A percentile compares a stretch with the other conserved stretches of the same genome.
Conservation (phyloP, 1,139 yeast species). For the Entelexis sorbosivorans region DNA sequence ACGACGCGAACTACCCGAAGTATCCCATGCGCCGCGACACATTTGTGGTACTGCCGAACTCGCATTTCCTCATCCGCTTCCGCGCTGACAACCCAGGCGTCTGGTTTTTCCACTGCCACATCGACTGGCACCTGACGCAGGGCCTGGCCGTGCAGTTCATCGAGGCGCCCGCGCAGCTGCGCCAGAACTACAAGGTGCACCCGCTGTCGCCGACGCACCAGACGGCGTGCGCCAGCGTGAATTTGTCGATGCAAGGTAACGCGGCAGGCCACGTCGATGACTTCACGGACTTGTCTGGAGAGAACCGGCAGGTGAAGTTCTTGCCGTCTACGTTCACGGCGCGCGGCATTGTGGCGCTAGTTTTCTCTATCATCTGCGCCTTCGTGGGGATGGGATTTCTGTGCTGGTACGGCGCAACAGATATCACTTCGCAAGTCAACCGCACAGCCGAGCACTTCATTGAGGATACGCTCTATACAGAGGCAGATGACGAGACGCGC, state of each 20-base stretch:
- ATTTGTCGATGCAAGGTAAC: constrained; percentile 47
- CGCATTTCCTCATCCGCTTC: constrained; percentile 50
- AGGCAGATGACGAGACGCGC: constrained; percentile 5
- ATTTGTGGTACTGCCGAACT: constrained; percentile 50
- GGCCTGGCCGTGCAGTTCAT: constrained; percentile 49
- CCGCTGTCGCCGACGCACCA: constrained; percentile 46
- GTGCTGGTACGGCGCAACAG: constrained; percentile 72
- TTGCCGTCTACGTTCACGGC: constrained; percentile 84
- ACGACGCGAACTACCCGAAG: constrained; percentile 24
- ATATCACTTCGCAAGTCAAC: constrained; percentile 27
- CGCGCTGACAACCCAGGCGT: constrained; percentile 64
- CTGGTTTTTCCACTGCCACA: constrained; percentile 88
- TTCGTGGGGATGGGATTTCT: constrained; percentile 66
- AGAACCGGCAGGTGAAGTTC: constrained; percentile 50
- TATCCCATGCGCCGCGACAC: constrained; percentile 58
- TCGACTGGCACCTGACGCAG: constrained; percentile 88
- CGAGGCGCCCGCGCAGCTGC: constrained; percentile 60
- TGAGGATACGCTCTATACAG: constrained; percentile 8
- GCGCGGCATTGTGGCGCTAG: constrained; percentile 80
- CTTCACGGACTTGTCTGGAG: constrained; percentile 58
- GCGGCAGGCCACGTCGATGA: constrained; percentile 66
- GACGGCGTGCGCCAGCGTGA: constrained; percentile 40
- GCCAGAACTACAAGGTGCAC: constrained; percentile 32
- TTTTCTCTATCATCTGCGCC: constrained; percentile 69
- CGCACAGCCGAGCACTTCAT: constrained; percentile 18